Conservation (phyloP, 108 stramenopile genomes). For the Schizochytrium sp. region DNA sequence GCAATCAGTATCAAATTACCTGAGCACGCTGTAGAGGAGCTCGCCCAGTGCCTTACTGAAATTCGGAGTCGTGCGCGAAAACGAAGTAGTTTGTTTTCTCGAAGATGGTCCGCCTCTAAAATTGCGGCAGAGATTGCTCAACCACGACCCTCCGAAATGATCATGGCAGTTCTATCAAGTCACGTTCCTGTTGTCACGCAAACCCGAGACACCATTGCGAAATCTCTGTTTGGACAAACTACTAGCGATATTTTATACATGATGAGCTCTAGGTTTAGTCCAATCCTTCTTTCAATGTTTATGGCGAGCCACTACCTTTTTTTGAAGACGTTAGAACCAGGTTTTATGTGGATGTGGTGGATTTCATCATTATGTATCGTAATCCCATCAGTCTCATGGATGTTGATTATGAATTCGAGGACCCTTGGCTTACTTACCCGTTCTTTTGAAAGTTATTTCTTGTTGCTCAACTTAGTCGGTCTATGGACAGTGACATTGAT, state of each 20-base stretch:
- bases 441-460: not conserved
- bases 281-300: not conserved
- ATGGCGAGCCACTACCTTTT: not conserved
- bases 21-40: not conserved
- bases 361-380: not conserved
- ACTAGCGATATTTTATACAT: not conserved
- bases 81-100: not conserved
- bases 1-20: not conserved
- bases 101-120: not conserved
- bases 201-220: too few species aligned
- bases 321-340: not conserved
- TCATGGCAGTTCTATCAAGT: too few species aligned
- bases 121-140: not conserved
- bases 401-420: not conserved
- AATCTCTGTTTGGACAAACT: not conserved
- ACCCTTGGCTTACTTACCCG: not conserved
- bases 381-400: not conserved
- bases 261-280: not conserved
- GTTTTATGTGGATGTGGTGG: not conserved
- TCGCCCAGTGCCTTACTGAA: not conserved
- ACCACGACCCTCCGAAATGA: too few species aligned
- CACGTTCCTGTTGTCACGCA: too few species aligned
- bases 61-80: not conserved
- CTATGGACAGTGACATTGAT: not conserved
- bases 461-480: not conserved